Evolutionary conservation across 345 rosid genomes (phyloP).

Genomic region (Arabidopsis suecica): DNA sequence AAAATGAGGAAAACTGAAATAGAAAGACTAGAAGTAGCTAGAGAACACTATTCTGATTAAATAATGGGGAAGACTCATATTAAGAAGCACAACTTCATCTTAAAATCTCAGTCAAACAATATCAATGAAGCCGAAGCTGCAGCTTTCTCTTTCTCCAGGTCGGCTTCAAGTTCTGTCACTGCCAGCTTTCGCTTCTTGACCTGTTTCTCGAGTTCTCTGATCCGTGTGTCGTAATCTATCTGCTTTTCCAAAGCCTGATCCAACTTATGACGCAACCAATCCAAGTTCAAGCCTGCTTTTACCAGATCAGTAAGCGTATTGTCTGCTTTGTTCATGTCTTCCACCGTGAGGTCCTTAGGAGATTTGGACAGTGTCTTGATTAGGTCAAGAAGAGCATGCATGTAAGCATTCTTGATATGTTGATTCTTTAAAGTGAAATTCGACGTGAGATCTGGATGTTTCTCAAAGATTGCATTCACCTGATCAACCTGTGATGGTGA

Average conservation of each 20-base stretch:
- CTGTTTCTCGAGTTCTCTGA: background rate
- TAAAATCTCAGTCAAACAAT: background rate
- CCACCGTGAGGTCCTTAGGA: background rate
- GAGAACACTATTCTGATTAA: background rate
- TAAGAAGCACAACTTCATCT: too few species aligned
- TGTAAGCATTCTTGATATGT: background rate
- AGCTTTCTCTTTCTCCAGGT: slow-evolving; percentile 23
- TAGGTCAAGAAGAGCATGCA: background rate
- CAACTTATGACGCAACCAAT: slow-evolving; percentile 21
- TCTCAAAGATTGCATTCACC: slow-evolving; percentile 7
- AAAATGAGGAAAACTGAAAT: background rate
- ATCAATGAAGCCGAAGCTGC: background rate
- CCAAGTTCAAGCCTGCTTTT: slow-evolving; percentile 11
- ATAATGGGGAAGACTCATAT: background rate
- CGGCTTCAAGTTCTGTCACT: slow-evolving; percentile 4
- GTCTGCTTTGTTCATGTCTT: background rate
- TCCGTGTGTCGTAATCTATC: too few species aligned
- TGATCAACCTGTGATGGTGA: background rate
- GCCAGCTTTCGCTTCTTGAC: background rate
- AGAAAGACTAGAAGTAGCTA: background rate
- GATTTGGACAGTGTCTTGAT: background rate
- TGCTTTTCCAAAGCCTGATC: slow-evolving; percentile 14
- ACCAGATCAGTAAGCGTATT: slow-evolving; percentile 2
- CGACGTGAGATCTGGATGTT: slow-evolving; percentile 12
- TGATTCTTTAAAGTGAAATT: background rate